phyloP scores from a whole-genome alignment of 108 stramenopile genomes.

The Fistulifera solaris region DNA sequence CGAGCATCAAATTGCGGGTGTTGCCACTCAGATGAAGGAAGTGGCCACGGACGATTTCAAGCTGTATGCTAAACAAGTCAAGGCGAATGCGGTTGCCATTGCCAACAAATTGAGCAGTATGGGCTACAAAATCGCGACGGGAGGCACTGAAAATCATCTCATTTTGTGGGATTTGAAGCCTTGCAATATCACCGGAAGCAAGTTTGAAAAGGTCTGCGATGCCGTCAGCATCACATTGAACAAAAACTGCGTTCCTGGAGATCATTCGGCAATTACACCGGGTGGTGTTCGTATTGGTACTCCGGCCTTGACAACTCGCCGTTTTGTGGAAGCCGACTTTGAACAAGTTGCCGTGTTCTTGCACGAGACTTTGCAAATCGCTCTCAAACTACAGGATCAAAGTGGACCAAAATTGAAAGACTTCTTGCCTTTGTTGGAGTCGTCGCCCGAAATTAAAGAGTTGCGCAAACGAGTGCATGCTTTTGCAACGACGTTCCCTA shows the following conservation, averaged over 20 bases:
- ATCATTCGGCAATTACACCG: constrained; percentile 96
- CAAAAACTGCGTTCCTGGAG: constrained; percentile 99
- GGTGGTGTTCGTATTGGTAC: constrained; percentile 98
- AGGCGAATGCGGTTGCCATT: constrained; percentile 89
- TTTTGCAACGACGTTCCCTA: constrained; percentile 92
- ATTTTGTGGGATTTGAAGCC: constrained; percentile 98
- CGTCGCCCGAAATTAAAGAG: constrained; percentile 55
- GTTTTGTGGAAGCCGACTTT: constrained; percentile 93
- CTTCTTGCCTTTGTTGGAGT: constrained; percentile 74
- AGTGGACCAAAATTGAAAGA: constrained; percentile 89
- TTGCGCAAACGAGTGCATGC: constrained; percentile 75
- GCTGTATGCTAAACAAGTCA: constrained; percentile 87
- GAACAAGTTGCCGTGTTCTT: constrained; percentile 92
- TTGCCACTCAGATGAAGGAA: constrained; percentile 98
- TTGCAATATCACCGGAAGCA: constrained; percentile 89
- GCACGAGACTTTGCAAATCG: constrained; percentile 80
- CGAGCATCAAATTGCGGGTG: constrained; percentile 98
- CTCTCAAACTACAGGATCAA: constrained; percentile 80
- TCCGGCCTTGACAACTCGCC: constrained; percentile 86
- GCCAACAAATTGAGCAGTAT: constrained; percentile 71
- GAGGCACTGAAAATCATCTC: constrained; percentile 99
- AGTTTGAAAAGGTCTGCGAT: constrained; percentile 99
- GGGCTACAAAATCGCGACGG: constrained; percentile 95
- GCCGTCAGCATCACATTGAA: constrained; percentile 96
- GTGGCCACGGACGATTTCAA: constrained; percentile 94